Percentiles rank a stretch among this genome's conserved stretches.
phyloP scores from a whole-genome alignment of 1,284 basidiomycete species.

The Sporisorium graminicola region DNA sequence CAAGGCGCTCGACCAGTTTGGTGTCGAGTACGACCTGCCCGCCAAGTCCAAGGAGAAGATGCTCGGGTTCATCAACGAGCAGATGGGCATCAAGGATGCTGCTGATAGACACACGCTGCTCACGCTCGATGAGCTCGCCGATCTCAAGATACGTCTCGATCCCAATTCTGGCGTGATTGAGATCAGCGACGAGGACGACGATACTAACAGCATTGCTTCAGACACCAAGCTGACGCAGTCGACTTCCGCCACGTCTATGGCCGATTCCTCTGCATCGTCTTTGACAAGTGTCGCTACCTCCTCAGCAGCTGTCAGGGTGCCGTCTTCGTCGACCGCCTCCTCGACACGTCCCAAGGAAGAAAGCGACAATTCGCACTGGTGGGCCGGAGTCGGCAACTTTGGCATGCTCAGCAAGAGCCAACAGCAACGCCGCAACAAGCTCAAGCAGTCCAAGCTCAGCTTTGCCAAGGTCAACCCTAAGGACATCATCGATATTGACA shows the following conservation, averaged over 20 bases:
- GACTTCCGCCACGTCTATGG: neutral
- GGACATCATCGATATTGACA: slow-evolving; percentile 54
- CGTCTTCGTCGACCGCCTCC: slow-evolving; percentile 1
- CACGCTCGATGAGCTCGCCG: slow-evolving; percentile 54
- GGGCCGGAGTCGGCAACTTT: slow-evolving; percentile 42
- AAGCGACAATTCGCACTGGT: slow-evolving; percentile 47
- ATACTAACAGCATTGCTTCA: slow-evolving; percentile 33
- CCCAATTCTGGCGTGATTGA: slow-evolving; percentile 35
- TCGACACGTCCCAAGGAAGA: slow-evolving; percentile 13
- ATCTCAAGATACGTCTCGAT: slow-evolving; percentile 56
- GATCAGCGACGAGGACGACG: slow-evolving; percentile 50
- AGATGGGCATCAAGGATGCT: slow-evolving; percentile 55
- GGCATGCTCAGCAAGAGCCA: slow-evolving; percentile 38
- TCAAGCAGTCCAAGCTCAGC: slow-evolving; percentile 61
- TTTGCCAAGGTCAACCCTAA: slow-evolving; percentile 43
- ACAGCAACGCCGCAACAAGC: slow-evolving; percentile 34
- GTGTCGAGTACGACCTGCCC: slow-evolving; percentile 49
- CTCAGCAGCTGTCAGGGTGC: neutral
- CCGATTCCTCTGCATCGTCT: slow-evolving; percentile 8
- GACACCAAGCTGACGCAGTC: slow-evolving; percentile 25
- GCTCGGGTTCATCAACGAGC: slow-evolving; percentile 60
- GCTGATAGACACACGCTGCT: slow-evolving; percentile 58
- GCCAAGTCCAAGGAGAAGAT: slow-evolving; percentile 49
- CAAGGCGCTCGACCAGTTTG: slow-evolving; percentile 58
- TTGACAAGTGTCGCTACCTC: slow-evolving; percentile 9